phyloP scores from a whole-genome alignment of 495 filamentous ascomycete genomes.

The Penicillium manginii region DNA sequence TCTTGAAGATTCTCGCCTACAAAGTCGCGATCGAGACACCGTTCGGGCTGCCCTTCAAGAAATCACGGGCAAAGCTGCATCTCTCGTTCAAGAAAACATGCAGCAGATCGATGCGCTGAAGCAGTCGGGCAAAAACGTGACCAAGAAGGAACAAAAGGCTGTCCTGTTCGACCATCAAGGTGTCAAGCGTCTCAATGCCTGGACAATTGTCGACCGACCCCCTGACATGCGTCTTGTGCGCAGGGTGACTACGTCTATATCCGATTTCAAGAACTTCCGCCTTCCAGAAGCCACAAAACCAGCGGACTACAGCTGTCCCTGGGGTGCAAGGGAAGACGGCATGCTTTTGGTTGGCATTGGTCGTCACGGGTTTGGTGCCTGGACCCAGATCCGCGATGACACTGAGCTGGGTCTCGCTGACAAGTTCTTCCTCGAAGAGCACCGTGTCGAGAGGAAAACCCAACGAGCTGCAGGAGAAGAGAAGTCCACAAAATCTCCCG shows the following conservation, averaged over 20 bases:
- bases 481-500: conserved; percentile 84
- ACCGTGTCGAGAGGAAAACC: conserved; percentile 96
- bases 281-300: conserved; percentile 89
- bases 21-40: conserved; percentile 76
- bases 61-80: conserved; percentile 70
- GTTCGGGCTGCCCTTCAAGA: conserved; percentile 71
- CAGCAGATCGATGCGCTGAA: conserved; percentile 62
- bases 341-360: conserved; percentile 96
- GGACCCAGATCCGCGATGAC: conserved; percentile 91
- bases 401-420: conserved; percentile 81
- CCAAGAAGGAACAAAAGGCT: conserved; percentile 96
- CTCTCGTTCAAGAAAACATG: conserved; percentile 70
- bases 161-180: conserved; percentile 91
- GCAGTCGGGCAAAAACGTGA: conserved; percentile 71
- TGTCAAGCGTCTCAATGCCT: conserved; percentile 91
- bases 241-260: conserved; percentile 57
- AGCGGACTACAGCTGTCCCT: conserved; percentile 82
- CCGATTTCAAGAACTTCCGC: conserved; percentile 76
- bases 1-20: conserved; percentile 79
- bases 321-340: conserved; percentile 91
- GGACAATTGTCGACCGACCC: conserved; percentile 88
- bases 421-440: conserved; percentile 96
- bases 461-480: conserved; percentile 77
- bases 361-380: conserved; percentile 91
- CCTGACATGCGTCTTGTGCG: conserved; percentile 84